Evolutionary conservation across 306 rosid species (phyloP).

Genomic region (Glycine tomentella): DNA sequence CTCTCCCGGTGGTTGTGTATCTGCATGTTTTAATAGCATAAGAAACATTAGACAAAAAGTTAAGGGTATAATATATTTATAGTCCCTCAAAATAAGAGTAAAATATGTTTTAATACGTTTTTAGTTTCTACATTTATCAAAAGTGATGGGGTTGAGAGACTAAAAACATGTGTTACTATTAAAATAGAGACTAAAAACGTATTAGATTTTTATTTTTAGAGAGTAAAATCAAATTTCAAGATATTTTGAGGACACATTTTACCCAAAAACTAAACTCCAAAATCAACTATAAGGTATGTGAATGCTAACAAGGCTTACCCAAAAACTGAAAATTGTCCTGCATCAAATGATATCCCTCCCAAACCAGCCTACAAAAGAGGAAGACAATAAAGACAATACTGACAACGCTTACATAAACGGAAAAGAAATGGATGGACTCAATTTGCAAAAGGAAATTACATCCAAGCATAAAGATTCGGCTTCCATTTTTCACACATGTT

Average conservation of each 20-base stretch:
- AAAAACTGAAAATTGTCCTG: slow-evolving; percentile 94
- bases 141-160: too few relatives aligned
- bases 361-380: slow-evolving; percentile 76
- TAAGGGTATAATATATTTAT: too few relatives aligned
- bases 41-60: not conserved
- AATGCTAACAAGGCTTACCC: slow-evolving; percentile 60
- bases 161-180: too few relatives aligned
- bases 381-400: slow-evolving; percentile 1
- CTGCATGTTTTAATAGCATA: slow-evolving; percentile 52
- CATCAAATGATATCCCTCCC: slow-evolving; percentile 98
- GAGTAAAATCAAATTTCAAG: too few relatives aligned
- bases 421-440: slow-evolving; percentile 20
- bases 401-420: not conserved
- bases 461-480: not conserved
- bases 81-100: too few relatives aligned
- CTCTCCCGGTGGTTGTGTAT: slow-evolving; percentile 87
- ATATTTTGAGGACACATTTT: too few relatives aligned
- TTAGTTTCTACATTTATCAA: too few relatives aligned
- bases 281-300: not conserved
- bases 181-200: too few relatives aligned
- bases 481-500: slow-evolving; percentile 38
- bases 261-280: not conserved
- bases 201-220: too few relatives aligned
- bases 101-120: too few relatives aligned
- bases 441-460: not conserved